Percentiles rank a stretch among this genome's conserved stretches.
phyloP scores from a whole-genome alignment of 805 yeast genomes.

The Brettanomyces bruxellensis region DNA sequence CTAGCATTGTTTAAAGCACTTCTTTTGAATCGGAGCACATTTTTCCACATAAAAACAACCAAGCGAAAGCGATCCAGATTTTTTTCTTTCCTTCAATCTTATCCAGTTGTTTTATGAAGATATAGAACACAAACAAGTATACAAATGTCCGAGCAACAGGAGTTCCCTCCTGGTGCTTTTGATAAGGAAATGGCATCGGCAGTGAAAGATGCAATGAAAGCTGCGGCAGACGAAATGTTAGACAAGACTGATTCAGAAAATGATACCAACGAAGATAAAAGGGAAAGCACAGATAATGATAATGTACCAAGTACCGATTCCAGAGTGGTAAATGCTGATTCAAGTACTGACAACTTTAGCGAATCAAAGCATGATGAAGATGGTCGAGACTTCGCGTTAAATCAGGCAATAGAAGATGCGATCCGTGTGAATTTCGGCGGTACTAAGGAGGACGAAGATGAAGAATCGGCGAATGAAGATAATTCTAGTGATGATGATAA shows the following conservation, averaged over 20 bases:
- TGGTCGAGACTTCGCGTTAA: slow-evolving; percentile 2
- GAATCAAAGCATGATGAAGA: not conserved
- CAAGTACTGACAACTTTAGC: not conserved
- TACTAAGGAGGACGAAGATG: not conserved
- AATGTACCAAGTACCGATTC: no score
- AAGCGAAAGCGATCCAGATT: no score
- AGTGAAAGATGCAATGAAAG: not conserved
- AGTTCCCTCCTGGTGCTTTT: slow-evolving; percentile 1
- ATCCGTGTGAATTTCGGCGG: slow-evolving; percentile 1
- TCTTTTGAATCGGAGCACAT: no score
- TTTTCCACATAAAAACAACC: no score
- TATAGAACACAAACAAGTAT: no score
- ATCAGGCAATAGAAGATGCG: slow-evolving; percentile 10
- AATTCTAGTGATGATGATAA: not conserved
- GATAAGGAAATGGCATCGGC: slow-evolving; percentile 1
- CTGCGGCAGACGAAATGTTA: not conserved
- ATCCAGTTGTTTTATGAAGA: no score
- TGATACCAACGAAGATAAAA: not conserved
- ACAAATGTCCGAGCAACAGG: slow-evolving; percentile 1
- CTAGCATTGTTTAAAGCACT: no score
- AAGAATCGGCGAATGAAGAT: not conserved
- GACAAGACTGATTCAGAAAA: not conserved
- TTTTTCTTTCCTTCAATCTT: no score
- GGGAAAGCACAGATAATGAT: no score
- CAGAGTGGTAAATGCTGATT: not conserved